These are phyloP conservation scores for Diospyros lotus DNA, from an alignment of 148 eudicot species.

Conservation along the genomic window DNA sequence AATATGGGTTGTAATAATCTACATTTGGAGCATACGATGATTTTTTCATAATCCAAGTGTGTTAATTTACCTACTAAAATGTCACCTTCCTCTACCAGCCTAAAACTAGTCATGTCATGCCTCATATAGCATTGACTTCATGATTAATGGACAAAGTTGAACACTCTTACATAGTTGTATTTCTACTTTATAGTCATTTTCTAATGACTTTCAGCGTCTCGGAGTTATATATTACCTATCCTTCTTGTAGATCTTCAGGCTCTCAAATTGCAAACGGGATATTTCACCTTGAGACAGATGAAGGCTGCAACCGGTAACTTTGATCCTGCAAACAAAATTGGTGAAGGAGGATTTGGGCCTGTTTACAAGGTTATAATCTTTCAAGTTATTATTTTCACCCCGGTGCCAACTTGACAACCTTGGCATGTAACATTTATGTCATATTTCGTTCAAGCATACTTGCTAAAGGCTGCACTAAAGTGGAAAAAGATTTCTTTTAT, in stretches of 20 bases:
- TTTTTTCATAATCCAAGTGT: too few relatives aligned
- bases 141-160: not conserved
- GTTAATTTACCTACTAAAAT: too few relatives aligned
- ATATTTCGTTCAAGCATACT: not conserved
- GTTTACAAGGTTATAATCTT: constrained; percentile 63
- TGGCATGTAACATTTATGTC: not conserved
- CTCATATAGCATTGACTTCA: not conserved
- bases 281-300: constrained; percentile 70
- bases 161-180: not conserved
- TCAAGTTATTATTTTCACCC: not conserved
- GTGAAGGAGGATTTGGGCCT: constrained; percentile 94
- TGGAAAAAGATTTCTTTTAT: not conserved
- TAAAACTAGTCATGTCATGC: not conserved
- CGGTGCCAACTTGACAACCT: not conserved
- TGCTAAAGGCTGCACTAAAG: not conserved
- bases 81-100: too few relatives aligned
- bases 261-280: constrained; percentile 54
- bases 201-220: not conserved
- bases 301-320: constrained; percentile 72
- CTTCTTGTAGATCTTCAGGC: constrained; percentile 50
- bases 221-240: not conserved
- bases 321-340: constrained; percentile 56
- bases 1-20: too few relatives aligned
- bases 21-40: too few relatives aligned
- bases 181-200: not conserved